A percentile compares a stretch with the other conserved stretches of the same genome.
Conservation (phyloP, 345 rosid species). For the Brassica rapa region DNA sequence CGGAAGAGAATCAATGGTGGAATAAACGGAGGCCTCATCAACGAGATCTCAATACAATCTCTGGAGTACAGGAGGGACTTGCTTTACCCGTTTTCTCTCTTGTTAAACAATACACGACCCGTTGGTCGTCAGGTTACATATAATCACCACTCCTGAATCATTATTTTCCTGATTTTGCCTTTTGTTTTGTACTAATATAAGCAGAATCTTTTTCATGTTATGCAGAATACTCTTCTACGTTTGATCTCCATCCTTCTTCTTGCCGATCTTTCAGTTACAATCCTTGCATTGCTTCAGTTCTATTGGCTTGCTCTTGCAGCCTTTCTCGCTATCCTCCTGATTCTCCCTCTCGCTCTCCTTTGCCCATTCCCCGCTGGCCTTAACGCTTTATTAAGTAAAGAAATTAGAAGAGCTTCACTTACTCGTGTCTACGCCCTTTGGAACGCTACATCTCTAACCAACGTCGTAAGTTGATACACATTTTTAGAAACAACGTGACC, state of each 20-base stretch:
- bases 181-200: background rate
- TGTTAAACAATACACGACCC: constrained; percentile 83
- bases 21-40: constrained; percentile 84
- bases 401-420: constrained; percentile 86
- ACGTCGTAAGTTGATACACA: constrained; percentile 64
- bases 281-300: constrained; percentile 82
- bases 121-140: constrained; percentile 80
- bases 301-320: constrained; percentile 90
- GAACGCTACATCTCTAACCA: constrained; percentile 85
- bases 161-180: background rate
- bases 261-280: constrained; percentile 83
- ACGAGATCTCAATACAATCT: constrained; percentile 67
- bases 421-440: constrained; percentile 88
- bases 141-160: constrained; percentile 6
- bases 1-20: constrained; percentile 89
- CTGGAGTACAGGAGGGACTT: constrained; percentile 71
- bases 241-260: constrained; percentile 77
- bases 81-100: constrained; percentile 73
- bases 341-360: constrained; percentile 87
- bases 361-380: constrained; percentile 95
- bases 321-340: constrained; percentile 79
- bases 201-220: constrained; percentile 37
- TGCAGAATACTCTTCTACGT: constrained; percentile 72
- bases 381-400: constrained; percentile 93
- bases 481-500: background rate